A percentile compares a stretch with the other conserved stretches of the same genome.
Conservation (phyloP, 768 basidiomycete species). For the Boletus speciosus region DNA sequence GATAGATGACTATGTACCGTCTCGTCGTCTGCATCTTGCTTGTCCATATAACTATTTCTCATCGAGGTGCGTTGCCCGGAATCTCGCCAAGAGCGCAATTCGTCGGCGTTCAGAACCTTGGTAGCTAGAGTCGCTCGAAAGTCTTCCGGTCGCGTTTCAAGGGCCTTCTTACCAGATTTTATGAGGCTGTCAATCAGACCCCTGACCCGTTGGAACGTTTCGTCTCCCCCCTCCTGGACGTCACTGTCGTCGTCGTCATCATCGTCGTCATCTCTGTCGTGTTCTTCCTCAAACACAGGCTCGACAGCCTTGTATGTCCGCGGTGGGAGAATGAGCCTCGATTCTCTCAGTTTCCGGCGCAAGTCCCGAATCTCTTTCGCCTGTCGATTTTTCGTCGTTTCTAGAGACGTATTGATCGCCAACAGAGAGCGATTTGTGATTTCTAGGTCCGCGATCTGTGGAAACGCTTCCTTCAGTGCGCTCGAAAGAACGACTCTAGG, state of each 20-base stretch:
- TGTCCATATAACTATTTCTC: conserved; percentile 11
- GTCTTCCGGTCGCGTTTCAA: conserved; percentile 56
- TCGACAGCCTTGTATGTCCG: conserved; percentile 54
- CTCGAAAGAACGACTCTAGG: not conserved
- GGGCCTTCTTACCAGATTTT: conserved; percentile 53
- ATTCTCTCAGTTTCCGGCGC: conserved; percentile 77
- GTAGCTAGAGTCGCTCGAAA: conserved; percentile 46
- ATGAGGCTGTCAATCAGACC: conserved; percentile 61
- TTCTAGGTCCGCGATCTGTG: conserved; percentile 86
- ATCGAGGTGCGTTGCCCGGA: conserved; percentile 24
- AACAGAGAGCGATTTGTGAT: conserved; percentile 86
- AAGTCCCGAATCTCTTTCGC: conserved; percentile 84
- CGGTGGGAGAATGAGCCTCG: conserved; percentile 74
- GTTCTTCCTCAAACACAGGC: conserved; percentile 43
- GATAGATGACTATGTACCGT: conserved; percentile 21
- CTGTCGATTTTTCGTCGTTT: conserved; percentile 75
- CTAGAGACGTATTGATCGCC: conserved; percentile 79
- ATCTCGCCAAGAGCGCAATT: conserved; percentile 59
- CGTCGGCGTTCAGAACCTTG: conserved; percentile 72
- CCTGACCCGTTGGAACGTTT: conserved; percentile 60
- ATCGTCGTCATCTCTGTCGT: conserved; percentile 36
- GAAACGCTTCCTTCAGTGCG: conserved; percentile 2
- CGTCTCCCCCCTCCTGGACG: conserved; percentile 44
- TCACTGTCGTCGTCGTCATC: conserved; percentile 41
- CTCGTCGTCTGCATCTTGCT: conserved; percentile 30